Percentiles rank a stretch among this genome's conserved stretches.
phyloP scores from a whole-genome alignment of 2,329 filamentous ascomycete species.

The Alternaria sp. region DNA sequence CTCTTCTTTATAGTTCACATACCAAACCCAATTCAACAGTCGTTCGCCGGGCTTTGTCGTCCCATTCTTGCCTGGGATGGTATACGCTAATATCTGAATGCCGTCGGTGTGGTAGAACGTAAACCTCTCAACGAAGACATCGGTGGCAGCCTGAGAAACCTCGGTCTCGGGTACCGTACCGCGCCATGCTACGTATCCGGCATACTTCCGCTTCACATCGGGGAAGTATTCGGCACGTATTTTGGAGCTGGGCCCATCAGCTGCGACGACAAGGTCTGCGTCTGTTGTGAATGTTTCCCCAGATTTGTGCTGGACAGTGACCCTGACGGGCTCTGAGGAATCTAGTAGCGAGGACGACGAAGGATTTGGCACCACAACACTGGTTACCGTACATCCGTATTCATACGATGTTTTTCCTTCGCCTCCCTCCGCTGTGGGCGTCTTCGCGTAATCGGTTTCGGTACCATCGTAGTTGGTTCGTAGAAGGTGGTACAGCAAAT shows the following conservation, averaged over 20 bases:
- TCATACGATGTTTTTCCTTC: conserved; percentile 28
- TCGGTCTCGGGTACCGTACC: conserved; percentile 35
- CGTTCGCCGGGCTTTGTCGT: conserved; percentile 48
- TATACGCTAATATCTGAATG: conserved; percentile 43
- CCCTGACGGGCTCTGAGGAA: conserved; percentile 10
- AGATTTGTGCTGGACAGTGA: conserved; percentile 20
- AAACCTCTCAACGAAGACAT: conserved; percentile 29
- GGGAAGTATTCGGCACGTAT: conserved; percentile 28
- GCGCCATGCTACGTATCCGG: conserved; percentile 40
- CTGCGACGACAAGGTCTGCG: conserved; percentile 33
- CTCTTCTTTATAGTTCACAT: conserved; percentile 50
- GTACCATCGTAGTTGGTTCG: conserved; percentile 37
- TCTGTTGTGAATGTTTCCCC: conserved; percentile 9
- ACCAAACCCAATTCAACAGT: conserved; percentile 59
- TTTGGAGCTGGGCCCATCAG: conserved; percentile 36
- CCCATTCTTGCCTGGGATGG: conserved; percentile 54
- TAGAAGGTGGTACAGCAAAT: conserved; percentile 36
- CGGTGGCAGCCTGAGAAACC: conserved; percentile 20
- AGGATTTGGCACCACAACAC: conserved; percentile 15
- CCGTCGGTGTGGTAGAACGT: conserved; percentile 29
- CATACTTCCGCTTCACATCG: conserved; percentile 29
- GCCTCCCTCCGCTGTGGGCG: conserved; percentile 16
- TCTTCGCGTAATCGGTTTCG: conserved; percentile 29
- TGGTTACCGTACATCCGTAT: conserved; percentile 27
- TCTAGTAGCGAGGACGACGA: neutral